A percentile compares a stretch with the other conserved stretches of the same genome.
Conservation (phyloP, 805 yeast genomes). For the Spathaspora gorwiae region DNA sequence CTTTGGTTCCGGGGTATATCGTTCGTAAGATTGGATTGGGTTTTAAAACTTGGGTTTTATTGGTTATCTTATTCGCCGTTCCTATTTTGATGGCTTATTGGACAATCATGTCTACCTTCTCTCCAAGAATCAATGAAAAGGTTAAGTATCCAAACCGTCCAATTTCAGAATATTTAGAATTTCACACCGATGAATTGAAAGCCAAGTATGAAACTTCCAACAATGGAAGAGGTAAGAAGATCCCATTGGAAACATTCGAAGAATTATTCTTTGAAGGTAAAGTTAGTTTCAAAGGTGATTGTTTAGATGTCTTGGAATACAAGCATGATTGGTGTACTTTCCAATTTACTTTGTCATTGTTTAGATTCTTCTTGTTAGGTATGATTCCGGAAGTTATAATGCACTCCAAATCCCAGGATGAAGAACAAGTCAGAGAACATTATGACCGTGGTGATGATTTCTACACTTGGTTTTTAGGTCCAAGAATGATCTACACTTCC, state of each 20-base stretch:
- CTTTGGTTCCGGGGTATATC: slow-evolving; percentile 58
- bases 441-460: slow-evolving; percentile 96
- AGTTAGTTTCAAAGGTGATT: slow-evolving; percentile 84
- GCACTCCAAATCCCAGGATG: slow-evolving; percentile 92
- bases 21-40: slow-evolving; percentile 69
- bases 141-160: slow-evolving; percentile 72
- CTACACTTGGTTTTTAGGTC: slow-evolving; percentile 90
- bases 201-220: slow-evolving; percentile 52
- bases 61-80: slow-evolving; percentile 49
- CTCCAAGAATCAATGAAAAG: slow-evolving; percentile 79
- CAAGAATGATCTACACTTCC: slow-evolving; percentile 90
- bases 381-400: slow-evolving; percentile 89
- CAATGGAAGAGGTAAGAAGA: slow-evolving; percentile 63
- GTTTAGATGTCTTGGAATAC: slow-evolving; percentile 75
- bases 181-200: slow-evolving; percentile 68
- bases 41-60: slow-evolving; percentile 58
- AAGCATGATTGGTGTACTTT: slow-evolving; percentile 90
- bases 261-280: slow-evolving; percentile 80
- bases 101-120: slow-evolving; percentile 70
- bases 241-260: slow-evolving; percentile 90
- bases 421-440: slow-evolving; percentile 93
- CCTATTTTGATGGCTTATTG: slow-evolving; percentile 82
- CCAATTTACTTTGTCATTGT: slow-evolving; percentile 70
- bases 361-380: slow-evolving; percentile 76
- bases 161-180: slow-evolving; percentile 73